Conservation (phyloP, 805 yeast species). For the Ogataea wickerhamii region DNA sequence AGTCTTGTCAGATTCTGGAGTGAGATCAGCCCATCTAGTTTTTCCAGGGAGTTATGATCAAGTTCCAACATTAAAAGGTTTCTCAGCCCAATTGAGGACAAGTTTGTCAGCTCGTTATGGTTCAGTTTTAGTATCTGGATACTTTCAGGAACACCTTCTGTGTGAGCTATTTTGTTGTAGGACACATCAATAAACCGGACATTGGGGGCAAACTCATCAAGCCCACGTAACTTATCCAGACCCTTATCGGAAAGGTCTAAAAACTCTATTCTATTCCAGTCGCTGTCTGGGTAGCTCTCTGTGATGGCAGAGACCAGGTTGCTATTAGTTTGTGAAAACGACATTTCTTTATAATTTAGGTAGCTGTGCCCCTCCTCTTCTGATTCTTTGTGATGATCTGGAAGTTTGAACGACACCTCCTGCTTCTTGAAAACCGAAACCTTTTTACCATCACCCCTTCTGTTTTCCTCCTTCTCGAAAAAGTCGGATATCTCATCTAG, state of each 20-base stretch:
- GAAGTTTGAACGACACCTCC: constrained; percentile 24
- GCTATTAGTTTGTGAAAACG: constrained; percentile 46
- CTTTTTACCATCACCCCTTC: constrained; percentile 1
- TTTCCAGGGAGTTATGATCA: constrained; percentile 35
- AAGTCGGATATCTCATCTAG: constrained; percentile 23
- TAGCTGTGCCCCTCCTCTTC: neutral
- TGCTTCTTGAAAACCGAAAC: constrained; percentile 1
- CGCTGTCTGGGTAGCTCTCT: constrained; percentile 36
- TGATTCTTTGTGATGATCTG: constrained; percentile 3
- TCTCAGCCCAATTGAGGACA: constrained; percentile 40
- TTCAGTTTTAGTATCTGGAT: constrained; percentile 38
- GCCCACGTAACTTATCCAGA: constrained; percentile 41
- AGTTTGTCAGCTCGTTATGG: constrained; percentile 37
- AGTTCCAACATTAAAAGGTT: constrained; percentile 43
- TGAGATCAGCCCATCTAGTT: constrained; percentile 34
- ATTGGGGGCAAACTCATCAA: constrained; percentile 43
- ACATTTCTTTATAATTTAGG: constrained; percentile 30
- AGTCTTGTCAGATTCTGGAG: constrained; percentile 43
- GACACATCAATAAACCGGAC: constrained; percentile 39
- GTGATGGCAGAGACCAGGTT: constrained; percentile 45
- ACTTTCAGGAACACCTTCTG: constrained; percentile 43
- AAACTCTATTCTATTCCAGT: constrained; percentile 41
- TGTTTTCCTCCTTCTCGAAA: constrained; percentile 6
- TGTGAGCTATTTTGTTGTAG: constrained; percentile 38
- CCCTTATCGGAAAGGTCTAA: constrained; percentile 35